Conservation (phyloP, 352 stramenopile genomes). For the Phytophthora aleatoria region DNA sequence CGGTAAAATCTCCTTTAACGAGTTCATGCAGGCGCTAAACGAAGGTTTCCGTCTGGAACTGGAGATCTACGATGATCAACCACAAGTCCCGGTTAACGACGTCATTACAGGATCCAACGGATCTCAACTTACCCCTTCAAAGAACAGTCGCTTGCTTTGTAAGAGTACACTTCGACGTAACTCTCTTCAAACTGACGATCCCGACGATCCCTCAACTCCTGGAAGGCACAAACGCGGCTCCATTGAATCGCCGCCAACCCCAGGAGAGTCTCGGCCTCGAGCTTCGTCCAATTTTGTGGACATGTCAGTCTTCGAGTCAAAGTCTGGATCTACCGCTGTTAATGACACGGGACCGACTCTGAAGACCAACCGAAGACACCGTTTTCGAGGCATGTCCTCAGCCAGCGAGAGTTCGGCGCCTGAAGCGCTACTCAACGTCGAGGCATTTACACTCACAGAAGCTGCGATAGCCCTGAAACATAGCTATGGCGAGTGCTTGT, state of each 20-base stretch:
- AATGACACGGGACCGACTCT: constrained; percentile 7
- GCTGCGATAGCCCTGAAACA: constrained; percentile 50
- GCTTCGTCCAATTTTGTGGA: constrained; percentile 43
- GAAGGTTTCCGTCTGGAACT: constrained; percentile 73
- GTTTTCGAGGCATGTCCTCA: constrained; percentile 36
- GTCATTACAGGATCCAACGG: constrained; percentile 14
- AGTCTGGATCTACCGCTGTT: constrained; percentile 13
- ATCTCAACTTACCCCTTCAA: constrained; percentile 9
- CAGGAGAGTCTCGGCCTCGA: constrained; percentile 6
- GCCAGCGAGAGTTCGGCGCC: constrained; percentile 39
- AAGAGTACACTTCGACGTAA: constrained; percentile 22
- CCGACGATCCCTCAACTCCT: constrained; percentile 16
- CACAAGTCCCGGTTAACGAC: constrained; percentile 27
- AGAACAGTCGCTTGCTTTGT: constrained; percentile 22
- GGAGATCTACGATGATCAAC: constrained; percentile 69
- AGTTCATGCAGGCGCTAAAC: constrained; percentile 83
- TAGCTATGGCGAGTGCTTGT: constrained; percentile 58
- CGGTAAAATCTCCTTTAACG: constrained; percentile 75
- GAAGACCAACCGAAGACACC: constrained; percentile 15
- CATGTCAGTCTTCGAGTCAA: constrained; percentile 28
- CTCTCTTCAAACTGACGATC: constrained; percentile 18
- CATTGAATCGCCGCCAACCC: constrained; percentile 12
- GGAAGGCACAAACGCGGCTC: constrained; percentile 17
- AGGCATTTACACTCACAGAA: constrained; percentile 65
- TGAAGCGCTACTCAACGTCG: constrained; percentile 57